Conservation (phyloP, 768 basidiomycete genomes). For the Suillus hirtellus region DNA sequence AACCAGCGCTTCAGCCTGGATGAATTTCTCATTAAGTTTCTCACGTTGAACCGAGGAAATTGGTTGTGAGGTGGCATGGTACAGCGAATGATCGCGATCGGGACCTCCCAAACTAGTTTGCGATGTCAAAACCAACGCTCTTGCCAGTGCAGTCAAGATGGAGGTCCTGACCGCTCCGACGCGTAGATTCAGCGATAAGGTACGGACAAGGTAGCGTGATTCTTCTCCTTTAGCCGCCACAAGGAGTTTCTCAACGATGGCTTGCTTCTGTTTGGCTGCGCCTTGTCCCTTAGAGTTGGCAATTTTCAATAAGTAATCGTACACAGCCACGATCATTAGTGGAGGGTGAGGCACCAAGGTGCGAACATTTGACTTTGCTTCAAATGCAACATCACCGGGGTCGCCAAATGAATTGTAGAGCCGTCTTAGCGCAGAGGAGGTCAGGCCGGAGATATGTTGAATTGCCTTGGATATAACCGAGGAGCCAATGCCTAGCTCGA, state of each 20-base stretch:
- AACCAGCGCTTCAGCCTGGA: constrained; percentile 61
- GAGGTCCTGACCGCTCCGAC: constrained; percentile 89
- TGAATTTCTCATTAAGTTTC: constrained; percentile 44
- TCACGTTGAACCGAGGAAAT: constrained; percentile 28
- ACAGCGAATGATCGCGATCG: constrained; percentile 24
- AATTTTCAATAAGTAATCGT: constrained; percentile 66
- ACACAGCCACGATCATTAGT: constrained; percentile 63
- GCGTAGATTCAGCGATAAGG: constrained; percentile 70
- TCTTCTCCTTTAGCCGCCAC: constrained; percentile 87
- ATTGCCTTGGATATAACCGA: constrained; percentile 70
- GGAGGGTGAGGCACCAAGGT: constrained; percentile 74
- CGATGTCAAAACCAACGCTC: constrained; percentile 69
- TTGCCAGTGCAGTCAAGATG: constrained; percentile 75
- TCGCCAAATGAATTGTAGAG: constrained; percentile 79
- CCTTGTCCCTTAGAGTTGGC: constrained; percentile 71
- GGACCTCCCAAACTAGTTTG: constrained; percentile 29
- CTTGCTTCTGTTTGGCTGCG: constrained; percentile 73
- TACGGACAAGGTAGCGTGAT: constrained; percentile 78
- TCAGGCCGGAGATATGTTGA: constrained; percentile 71
- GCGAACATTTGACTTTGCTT: constrained; percentile 74
- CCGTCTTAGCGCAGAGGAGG: constrained; percentile 53
- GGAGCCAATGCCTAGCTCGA: constrained; percentile 70
- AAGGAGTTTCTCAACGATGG: constrained; percentile 78
- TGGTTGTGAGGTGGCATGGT: constrained; percentile 27
- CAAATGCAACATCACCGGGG: constrained; percentile 85